Base-by-base conservation (phyloP, 306 rosid species). In the Cicer cuneatum region DNA sequence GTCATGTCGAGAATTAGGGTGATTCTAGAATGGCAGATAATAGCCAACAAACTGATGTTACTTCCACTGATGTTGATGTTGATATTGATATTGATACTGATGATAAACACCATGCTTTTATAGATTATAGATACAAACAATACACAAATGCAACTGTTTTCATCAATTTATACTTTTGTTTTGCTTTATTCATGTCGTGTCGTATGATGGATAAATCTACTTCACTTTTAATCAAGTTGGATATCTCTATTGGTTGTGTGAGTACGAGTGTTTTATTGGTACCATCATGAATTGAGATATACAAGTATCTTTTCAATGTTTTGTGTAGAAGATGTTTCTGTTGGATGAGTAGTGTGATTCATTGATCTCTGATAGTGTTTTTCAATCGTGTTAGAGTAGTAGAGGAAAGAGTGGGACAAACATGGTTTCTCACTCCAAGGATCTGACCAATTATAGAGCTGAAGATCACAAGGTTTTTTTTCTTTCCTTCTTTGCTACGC, bases 11-110 rank as follows among this genome's bases (percentile, higher is more conserved):
- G 78, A 90, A 86, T 69, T 93, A 93, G 87, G 87, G 65, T 35
- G 85, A 93, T 73, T 93, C 98, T 6, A 93, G 86, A 47, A 62
- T 84, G 81, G 92, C 85, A 10, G 96, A 89, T 29, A 81, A 83
- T 51, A 86, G 91, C 68, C 92, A 86, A 59, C 89, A 86, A 57
- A 92, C 90, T 77, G 92, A 89, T 84, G 92, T 88, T 84, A 84
- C 90, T 66, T 92, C 93, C 29, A 88, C 96, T 19, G 92, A 92
- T 73, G 78, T 89, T 15, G 93, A 91, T 68, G 92, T 29, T 29
- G 33, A 29, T 29, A 29, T n/a, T n/a, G n/a, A n/a, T n/a, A n/a
- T 89, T 15, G 93, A 91, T 68, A 85, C 71, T 2, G 96, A 89
- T 69, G 93, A 86, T 42, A 88, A 78, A 78, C 73, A 66, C 56